Evolutionary conservation across 306 rosid species (phyloP), one percentile per base, ranked within the genome.

Genomic region (Argentina anserina): DNA sequence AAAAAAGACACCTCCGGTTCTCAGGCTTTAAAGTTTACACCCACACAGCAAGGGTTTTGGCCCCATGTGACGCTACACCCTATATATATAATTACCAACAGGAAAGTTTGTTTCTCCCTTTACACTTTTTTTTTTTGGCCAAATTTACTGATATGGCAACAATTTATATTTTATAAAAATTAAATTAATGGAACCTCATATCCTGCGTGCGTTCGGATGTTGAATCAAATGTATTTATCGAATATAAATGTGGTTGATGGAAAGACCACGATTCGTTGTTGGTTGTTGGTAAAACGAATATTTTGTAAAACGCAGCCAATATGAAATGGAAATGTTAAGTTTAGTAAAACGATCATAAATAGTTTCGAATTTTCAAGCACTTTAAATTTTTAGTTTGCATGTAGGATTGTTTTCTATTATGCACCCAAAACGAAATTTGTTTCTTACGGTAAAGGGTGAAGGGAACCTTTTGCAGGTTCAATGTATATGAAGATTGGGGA

Each of bases 401-500:
- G 50, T 6, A 39, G 9, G 42, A 11, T 39, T 39, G 12, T 39
- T n/a, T n/a, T n/a, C n/a, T n/a, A n/a, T n/a, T n/a, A n/a, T n/a
- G n/a, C n/a, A n/a, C n/a, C n/a, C n/a, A n/a, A n/a, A n/a, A n/a
- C n/a, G n/a, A n/a, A n/a, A n/a, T n/a, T n/a, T n/a, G n/a, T n/a
- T n/a, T n/a, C n/a, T n/a, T n/a, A 9, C n/a, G 49, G 45, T 52
- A 9, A 20, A 36, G 14, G 42, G 8, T 33, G 5, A 33, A 11
- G 18, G 28, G 33, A 73, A 40, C 71, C 36, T 49, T 45, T 12
- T 15, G 10, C 39, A 45, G 78, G 86, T 86, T 77, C 90, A 75
- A 75, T 87, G 90, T 68, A 81, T 75, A 14, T 8, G 72, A 55
- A 58, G 84, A 77, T 79, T 70, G 56, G 58, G 81, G 86, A 80